Conservation (phyloP, 768 basidiomycete genomes). For the Psilocybe subaeruginosa region DNA sequence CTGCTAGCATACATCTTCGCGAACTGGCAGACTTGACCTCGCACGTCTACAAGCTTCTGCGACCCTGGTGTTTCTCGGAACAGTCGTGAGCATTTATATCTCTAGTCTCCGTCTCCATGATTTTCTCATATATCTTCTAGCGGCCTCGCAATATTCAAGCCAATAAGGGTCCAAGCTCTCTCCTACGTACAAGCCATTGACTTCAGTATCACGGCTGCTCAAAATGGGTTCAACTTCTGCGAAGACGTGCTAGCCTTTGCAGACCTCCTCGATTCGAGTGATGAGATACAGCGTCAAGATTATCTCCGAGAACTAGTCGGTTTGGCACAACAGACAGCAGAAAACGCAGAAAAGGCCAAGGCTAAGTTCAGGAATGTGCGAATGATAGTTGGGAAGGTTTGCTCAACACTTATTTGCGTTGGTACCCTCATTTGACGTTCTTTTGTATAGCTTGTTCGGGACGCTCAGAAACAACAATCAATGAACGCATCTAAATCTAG, state of each 20-base stretch:
- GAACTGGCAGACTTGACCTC: slow-evolving; percentile 6
- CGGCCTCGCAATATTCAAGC: neutral
- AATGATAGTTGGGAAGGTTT: neutral
- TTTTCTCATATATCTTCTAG: neutral
- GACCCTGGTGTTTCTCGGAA: slow-evolving; percentile 7
- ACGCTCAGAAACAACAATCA: neutral
- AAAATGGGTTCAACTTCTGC: slow-evolving; percentile 4
- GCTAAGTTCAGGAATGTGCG: neutral
- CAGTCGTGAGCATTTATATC: neutral
- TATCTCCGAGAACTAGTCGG: too few relatives aligned
- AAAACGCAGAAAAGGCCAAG: neutral
- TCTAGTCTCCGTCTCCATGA: neutral
- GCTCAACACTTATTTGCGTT: neutral
- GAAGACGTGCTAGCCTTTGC: neutral
- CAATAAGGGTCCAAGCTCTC: slow-evolving; percentile 5
- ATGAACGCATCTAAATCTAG: neutral
- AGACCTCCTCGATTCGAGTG: too few relatives aligned
- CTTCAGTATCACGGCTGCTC: slow-evolving; percentile 10
- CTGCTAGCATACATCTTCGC: slow-evolving; percentile 1
- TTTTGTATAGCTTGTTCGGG: neutral
- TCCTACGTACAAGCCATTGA: slow-evolving; percentile 6
- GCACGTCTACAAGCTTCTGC: neutral
- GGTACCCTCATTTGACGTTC: neutral
- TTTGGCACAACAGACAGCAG: neutral
- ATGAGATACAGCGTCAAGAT: too few relatives aligned